phyloP scores from a whole-genome alignment of 768 basidiomycete species.

The Suillus plorans region DNA sequence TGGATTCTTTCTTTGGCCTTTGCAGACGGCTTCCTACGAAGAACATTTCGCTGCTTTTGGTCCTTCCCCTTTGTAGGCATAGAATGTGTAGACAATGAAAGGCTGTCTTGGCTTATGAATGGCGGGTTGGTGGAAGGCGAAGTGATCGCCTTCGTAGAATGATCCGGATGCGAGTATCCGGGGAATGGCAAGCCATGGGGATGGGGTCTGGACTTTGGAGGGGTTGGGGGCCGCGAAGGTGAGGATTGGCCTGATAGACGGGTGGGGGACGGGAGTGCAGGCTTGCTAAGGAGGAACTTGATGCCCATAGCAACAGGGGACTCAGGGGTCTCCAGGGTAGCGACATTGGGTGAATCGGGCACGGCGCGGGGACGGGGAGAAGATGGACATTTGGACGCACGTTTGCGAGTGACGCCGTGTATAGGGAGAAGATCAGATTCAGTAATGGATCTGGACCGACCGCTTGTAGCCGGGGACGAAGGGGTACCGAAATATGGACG shows the following conservation, averaged over 20 bases:
- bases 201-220: constrained; percentile 19
- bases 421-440: constrained; percentile 18
- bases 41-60: constrained; percentile 28
- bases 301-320: constrained; percentile 27
- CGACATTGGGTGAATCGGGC: constrained; percentile 11
- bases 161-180: constrained; percentile 17
- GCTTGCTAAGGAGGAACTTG: constrained; percentile 37
- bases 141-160: constrained; percentile 10
- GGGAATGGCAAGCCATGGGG: constrained; percentile 15
- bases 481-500: constrained; percentile 6
- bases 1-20: constrained; percentile 17
- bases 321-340: constrained; percentile 1
- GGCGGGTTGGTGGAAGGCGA: background rate
- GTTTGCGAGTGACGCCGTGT: constrained; percentile 3
- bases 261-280: constrained; percentile 23
- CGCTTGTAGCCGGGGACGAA: constrained; percentile 11
- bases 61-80: constrained; percentile 11
- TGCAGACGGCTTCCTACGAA: constrained; percentile 32
- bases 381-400: background rate
- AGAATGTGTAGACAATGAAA: background rate
- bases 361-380: constrained; percentile 20
- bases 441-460: constrained; percentile 17
- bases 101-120: constrained; percentile 15
- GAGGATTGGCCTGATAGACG: constrained; percentile 16
- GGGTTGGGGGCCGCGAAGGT: constrained; percentile 10